Percentiles rank a stretch among this genome's conserved stretches.
phyloP scores from a whole-genome alignment of 1,284 basidiomycete genomes.

The Rhizopogon hawkerae region DNA sequence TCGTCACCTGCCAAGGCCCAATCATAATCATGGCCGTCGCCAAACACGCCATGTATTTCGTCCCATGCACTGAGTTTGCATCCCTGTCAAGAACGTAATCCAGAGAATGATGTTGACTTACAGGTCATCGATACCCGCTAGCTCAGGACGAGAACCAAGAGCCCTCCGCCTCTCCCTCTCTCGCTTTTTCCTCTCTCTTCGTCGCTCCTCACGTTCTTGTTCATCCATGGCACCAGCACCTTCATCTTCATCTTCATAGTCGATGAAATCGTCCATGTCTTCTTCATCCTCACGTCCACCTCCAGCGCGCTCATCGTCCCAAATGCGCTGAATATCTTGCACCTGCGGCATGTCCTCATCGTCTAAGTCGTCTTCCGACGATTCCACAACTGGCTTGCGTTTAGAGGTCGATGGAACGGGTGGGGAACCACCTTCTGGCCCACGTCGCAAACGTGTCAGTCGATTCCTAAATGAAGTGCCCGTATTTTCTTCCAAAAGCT shows the following conservation, averaged over 20 bases:
- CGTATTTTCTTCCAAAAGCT: conserved; percentile 91
- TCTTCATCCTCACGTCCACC: conserved; percentile 62
- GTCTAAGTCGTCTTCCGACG: conserved; percentile 67
- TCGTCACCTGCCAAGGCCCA: conserved; percentile 86
- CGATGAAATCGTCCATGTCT: conserved; percentile 85
- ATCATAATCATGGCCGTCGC: conserved; percentile 94
- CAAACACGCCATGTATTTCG: conserved; percentile 95
- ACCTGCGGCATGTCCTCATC: conserved; percentile 47
- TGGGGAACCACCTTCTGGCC: conserved; percentile 61
- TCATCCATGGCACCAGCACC: conserved; percentile 62
- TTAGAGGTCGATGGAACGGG: conserved; percentile 52
- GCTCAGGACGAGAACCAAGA: conserved; percentile 60
- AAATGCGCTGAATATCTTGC: conserved; percentile 73
- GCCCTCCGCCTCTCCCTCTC: conserved; percentile 59
- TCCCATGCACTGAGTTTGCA: conserved; percentile 74
- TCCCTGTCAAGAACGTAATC: conserved; percentile 15
- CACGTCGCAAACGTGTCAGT: conserved; percentile 67
- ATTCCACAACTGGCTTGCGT: conserved; percentile 49
- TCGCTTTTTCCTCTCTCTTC: conserved; percentile 55
- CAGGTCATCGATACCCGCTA: conserved; percentile 83
- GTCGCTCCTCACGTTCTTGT: conserved; percentile 63
- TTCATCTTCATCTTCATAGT: conserved; percentile 84
- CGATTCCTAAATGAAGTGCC: conserved; percentile 63
- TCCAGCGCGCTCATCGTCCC: conserved; percentile 70
- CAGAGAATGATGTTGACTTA: conserved; percentile 33